Evolutionary conservation across 768 basidiomycete genomes (phyloP).

Genomic region (Asterophora parasitica): DNA sequence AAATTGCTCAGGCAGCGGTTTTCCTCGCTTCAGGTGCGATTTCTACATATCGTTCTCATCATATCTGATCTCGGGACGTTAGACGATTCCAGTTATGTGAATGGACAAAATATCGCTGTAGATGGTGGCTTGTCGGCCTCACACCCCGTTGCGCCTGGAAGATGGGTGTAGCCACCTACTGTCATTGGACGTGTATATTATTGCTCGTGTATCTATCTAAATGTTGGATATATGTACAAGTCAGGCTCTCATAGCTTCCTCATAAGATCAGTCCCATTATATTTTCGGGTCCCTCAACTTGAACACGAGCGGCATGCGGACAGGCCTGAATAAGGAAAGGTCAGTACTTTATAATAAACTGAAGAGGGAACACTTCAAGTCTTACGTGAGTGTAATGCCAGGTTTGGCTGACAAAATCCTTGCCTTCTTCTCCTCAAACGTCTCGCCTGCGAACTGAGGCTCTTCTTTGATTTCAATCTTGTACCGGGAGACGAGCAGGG

Average conservation of each 20-base stretch:
- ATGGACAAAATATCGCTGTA: constrained; percentile 81
- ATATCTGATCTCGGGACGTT: not conserved
- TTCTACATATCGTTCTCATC: too few species aligned
- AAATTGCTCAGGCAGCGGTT: constrained; percentile 81
- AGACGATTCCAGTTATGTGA: constrained; percentile 92
- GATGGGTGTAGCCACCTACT: constrained; percentile 44
- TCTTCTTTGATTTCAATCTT: constrained; percentile 47
- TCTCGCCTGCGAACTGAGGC: constrained; percentile 40
- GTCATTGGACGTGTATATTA: not conserved
- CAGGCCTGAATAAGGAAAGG: constrained; percentile 19
- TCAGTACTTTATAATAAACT: not conserved
- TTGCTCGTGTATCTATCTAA: not conserved
- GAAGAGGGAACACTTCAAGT: not conserved
- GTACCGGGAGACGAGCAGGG: constrained; percentile 42
- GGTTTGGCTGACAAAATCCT: constrained; percentile 33
- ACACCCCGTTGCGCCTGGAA: constrained; percentile 73
- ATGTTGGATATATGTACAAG: not conserved
- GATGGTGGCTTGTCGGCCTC: constrained; percentile 85
- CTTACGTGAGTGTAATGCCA: constrained; percentile 43
- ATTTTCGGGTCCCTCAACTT: constrained; percentile 20
- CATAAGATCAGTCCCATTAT: not conserved
- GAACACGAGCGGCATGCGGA: constrained; percentile 29
- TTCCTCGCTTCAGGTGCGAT: constrained; percentile 82
- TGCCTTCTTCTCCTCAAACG: constrained; percentile 40
- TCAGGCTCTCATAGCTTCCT: not conserved